phyloP scores from a whole-genome alignment of 108 stramenopile species.

The Phaeodactylum tricornutum region DNA sequence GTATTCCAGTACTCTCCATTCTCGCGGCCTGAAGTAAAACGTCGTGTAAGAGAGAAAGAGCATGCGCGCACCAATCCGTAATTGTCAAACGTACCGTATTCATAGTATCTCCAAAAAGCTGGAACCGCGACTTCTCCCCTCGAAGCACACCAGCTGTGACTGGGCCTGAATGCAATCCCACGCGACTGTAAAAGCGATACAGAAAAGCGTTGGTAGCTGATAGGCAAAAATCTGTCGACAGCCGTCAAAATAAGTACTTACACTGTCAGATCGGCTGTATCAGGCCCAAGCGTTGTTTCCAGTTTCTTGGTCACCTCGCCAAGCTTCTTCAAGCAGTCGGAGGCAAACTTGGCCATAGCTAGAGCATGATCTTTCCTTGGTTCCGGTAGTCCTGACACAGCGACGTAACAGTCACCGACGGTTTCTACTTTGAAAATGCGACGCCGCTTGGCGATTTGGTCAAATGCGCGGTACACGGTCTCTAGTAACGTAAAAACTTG shows the following conservation, averaged over 20 bases:
- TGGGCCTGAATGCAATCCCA: constrained; percentile 48
- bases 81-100: neutral
- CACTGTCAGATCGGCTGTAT: constrained; percentile 18
- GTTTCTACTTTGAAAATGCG: constrained; percentile 40
- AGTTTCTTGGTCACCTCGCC: constrained; percentile 15
- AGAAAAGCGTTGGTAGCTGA: too few relatives aligned
- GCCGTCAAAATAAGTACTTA: too few relatives aligned
- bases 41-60: neutral
- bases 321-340: constrained; percentile 22
- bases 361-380: constrained; percentile 29
- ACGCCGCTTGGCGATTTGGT: constrained; percentile 19
- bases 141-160: constrained; percentile 46
- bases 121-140: constrained; percentile 39
- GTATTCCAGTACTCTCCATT: constrained; percentile 33
- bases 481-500: constrained; percentile 47
- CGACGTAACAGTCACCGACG: constrained; percentile 54
- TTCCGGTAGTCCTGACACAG: constrained; percentile 14
- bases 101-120: constrained; percentile 40
- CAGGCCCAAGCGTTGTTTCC: constrained; percentile 11
- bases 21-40: constrained; percentile 29
- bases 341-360: constrained; percentile 31
- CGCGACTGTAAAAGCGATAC: too few relatives aligned
- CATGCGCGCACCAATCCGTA: neutral
- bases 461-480: constrained; percentile 33
- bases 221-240: too few relatives aligned